Conservation (phyloP, 2,329 filamentous ascomycete species). For the Cadophora malorum region DNA sequence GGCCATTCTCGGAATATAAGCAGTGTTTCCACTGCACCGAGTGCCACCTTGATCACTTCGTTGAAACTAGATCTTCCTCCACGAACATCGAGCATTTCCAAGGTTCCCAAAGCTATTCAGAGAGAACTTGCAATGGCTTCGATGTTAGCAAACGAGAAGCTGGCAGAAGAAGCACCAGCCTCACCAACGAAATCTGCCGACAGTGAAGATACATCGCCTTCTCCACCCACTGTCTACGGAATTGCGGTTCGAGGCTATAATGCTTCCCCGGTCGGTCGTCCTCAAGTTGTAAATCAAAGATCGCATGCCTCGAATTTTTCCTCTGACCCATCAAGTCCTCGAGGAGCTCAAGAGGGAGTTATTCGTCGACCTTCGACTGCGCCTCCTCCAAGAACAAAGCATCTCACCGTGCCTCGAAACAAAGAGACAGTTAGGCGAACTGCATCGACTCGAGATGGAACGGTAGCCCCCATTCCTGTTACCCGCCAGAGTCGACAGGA, state of each 20-base stretch:
- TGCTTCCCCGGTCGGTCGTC: conserved; percentile 13
- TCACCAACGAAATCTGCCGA: neutral
- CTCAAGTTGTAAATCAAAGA: conserved; percentile 22
- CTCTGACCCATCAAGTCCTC: neutral
- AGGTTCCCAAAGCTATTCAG: conserved; percentile 22
- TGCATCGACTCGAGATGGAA: conserved; percentile 9
- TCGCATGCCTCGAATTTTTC: neutral
- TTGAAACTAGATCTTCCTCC: conserved; percentile 30
- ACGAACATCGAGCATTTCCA: conserved; percentile 33
- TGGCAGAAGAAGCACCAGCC: neutral
- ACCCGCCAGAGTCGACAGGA: conserved; percentile 33
- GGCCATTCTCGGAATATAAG: conserved; percentile 32
- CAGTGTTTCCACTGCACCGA: conserved; percentile 34
- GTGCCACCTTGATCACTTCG: conserved; percentile 18
- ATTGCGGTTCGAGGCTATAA: conserved; percentile 23
- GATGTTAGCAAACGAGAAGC: conserved; percentile 19
- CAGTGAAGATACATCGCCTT: conserved; percentile 2
- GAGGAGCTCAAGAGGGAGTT: neutral
- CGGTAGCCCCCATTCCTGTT: neutral
- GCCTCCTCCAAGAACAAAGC: neutral
- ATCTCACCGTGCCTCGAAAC: conserved; percentile 5
- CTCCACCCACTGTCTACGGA: conserved; percentile 12
- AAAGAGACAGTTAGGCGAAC: conserved; percentile 15
- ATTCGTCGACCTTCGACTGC: conserved; percentile 16
- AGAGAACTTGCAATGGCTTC: conserved; percentile 24